These are phyloP conservation scores for Physcomitrium patens DNA, from an alignment of 225 moss, liverwort and hornwort genomes.

Conservation along the genomic window DNA sequence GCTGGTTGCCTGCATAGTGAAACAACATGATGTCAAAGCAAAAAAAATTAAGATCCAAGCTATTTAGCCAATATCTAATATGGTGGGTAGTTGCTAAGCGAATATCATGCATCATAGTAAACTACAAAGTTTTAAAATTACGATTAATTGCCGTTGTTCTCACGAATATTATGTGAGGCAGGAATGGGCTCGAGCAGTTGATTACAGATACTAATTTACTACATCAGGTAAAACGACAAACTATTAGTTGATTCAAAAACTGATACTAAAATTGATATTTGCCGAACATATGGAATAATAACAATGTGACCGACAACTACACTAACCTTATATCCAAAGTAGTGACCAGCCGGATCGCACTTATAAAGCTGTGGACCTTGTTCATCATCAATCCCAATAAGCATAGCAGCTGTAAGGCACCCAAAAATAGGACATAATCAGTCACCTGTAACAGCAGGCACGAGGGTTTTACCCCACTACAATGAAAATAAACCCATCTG, in stretches of 20 bases:
- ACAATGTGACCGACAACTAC: background rate
- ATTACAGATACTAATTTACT: background rate
- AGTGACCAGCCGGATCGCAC: slow-evolving; percentile 98
- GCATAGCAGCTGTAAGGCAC: slow-evolving; percentile 83
- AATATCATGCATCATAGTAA: too few species aligned
- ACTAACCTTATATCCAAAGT: slow-evolving; percentile 91
- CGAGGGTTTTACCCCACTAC: background rate
- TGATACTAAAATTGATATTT: background rate
- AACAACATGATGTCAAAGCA: background rate
- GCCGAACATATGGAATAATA: slow-evolving; percentile 1
- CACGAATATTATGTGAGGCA: background rate
- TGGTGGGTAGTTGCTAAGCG: background rate
- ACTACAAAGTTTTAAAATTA: background rate
- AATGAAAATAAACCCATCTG: too few species aligned
- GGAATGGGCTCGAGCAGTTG: background rate
- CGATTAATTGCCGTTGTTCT: background rate
- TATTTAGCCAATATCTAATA: slow-evolving; percentile 9
- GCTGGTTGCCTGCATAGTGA: slow-evolving; percentile 75
- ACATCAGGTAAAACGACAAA: background rate
- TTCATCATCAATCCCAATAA: slow-evolving; percentile 95
- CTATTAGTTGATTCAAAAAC: background rate
- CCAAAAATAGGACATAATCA: slow-evolving; percentile 10
- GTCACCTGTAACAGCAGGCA: background rate
- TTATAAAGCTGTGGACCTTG: slow-evolving; percentile 90
- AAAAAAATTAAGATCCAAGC: background rate